Conservation (phyloP, 1,284 basidiomycete species). For the Grifola frondosa region DNA sequence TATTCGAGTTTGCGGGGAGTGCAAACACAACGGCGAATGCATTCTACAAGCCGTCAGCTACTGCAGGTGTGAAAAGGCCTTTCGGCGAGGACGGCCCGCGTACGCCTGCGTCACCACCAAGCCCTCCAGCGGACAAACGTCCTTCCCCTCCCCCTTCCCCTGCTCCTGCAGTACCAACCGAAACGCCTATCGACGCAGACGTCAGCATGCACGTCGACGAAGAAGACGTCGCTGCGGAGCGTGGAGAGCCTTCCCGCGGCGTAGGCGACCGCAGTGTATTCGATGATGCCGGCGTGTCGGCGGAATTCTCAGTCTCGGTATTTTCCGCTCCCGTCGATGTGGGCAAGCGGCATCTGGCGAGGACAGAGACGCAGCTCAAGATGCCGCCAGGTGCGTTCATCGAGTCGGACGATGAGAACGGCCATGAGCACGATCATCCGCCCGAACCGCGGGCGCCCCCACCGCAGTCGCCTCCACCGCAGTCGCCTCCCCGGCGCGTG, state of each 20-base stretch:
- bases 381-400: slow-evolving; percentile 43
- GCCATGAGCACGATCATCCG: slow-evolving; percentile 14
- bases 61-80: slow-evolving; percentile 19
- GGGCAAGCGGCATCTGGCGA: slow-evolving; percentile 12
- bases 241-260: slow-evolving; percentile 7
- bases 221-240: slow-evolving; percentile 11
- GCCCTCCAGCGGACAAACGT: background rate
- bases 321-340: slow-evolving; percentile 11
- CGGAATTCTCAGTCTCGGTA: slow-evolving; percentile 19
- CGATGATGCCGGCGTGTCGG: slow-evolving; percentile 14
- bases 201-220: slow-evolving; percentile 22
- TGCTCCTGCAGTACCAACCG: slow-evolving; percentile 11
- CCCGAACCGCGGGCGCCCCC: slow-evolving; percentile 1
- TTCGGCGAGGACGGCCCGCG: slow-evolving; percentile 12
- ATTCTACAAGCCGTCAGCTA: slow-evolving; percentile 54
- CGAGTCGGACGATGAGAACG: slow-evolving; percentile 21
- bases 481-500: slow-evolving; percentile 4
- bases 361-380: slow-evolving; percentile 20
- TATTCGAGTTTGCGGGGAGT: slow-evolving; percentile 43
- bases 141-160: slow-evolving; percentile 4
- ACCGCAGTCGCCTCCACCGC: background rate
- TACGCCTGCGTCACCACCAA: slow-evolving; percentile 14
- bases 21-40: slow-evolving; percentile 56
- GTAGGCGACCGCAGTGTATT: slow-evolving; percentile 10
- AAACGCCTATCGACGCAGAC: slow-evolving; percentile 15